phyloP scores from a whole-genome alignment of 2,329 filamentous ascomycete genomes.

The Alternaria atra region DNA sequence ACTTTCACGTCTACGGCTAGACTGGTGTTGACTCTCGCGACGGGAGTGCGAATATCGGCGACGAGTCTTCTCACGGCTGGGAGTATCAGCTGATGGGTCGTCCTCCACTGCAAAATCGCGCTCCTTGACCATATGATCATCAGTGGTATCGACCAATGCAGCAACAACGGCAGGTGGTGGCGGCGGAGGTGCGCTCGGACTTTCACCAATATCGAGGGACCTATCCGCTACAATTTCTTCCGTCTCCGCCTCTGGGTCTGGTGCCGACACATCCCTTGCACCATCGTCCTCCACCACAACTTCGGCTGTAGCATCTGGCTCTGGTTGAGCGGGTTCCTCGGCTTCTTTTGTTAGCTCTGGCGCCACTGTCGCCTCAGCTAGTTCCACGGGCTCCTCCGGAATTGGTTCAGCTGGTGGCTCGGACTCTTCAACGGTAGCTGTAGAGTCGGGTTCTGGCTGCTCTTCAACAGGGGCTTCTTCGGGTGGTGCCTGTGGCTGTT shows the following conservation, averaged over 20 bases:
- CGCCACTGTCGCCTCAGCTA: neutral
- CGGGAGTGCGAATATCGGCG: constrained; percentile 44
- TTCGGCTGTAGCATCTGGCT: neutral
- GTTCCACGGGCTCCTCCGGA: neutral
- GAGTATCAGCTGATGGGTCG: constrained; percentile 30
- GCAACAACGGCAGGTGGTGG: neutral
- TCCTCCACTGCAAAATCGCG: constrained; percentile 42
- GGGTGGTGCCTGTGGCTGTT: neutral
- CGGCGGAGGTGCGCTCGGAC: neutral
- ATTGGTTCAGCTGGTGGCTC: neutral
- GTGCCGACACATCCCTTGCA: neutral
- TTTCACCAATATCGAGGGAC: constrained; percentile 6
- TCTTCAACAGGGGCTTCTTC: neutral
- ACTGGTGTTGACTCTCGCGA: constrained; percentile 38
- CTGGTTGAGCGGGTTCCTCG: neutral
- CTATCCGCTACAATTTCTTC: neutral
- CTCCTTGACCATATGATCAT: constrained; percentile 20
- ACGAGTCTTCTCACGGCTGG: constrained; percentile 36
- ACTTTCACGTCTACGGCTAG: constrained; percentile 43
- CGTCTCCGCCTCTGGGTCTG: neutral
- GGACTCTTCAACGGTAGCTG: neutral
- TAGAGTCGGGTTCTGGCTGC: neutral
- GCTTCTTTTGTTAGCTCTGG: neutral
- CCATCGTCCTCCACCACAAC: neutral
- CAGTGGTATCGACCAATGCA: neutral